Percentiles rank a stretch among this genome's conserved stretches.
These are phyloP conservation scores for Saksenaea vasiformis DNA, from an alignment of 371 early-diverging fungal genomes.

Conservation along the genomic window DNA sequence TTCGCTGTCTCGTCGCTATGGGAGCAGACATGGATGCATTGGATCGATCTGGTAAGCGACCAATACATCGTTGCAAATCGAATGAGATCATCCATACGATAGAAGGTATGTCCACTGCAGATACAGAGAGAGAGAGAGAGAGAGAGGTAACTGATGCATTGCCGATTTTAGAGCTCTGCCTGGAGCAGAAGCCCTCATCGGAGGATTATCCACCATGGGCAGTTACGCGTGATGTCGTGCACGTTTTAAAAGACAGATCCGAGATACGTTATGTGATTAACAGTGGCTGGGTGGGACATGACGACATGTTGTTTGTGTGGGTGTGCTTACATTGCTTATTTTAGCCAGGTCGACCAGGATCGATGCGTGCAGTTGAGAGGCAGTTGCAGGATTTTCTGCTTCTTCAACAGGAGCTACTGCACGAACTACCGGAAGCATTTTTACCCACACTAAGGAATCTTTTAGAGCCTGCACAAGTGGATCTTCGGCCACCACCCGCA, in stretches of 20 bases:
- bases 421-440: slow-evolving; percentile 52
- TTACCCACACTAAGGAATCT: slow-evolving; percentile 50
- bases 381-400: slow-evolving; percentile 51
- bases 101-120: slow-evolving; percentile 29
- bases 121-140: neutral
- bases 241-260: slow-evolving; percentile 23
- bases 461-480: slow-evolving; percentile 36
- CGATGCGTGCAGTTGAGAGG: slow-evolving; percentile 40
- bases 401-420: slow-evolving; percentile 38
- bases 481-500: slow-evolving; percentile 47
- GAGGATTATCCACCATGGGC: slow-evolving; percentile 17
- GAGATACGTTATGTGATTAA: slow-evolving; percentile 40
- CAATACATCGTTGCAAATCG: slow-evolving; percentile 40
- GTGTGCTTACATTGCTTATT: neutral
- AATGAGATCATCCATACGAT: slow-evolving; percentile 26
- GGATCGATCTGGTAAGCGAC: slow-evolving; percentile 38
- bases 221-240: slow-evolving; percentile 35
- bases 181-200: neutral
- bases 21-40: slow-evolving; percentile 33
- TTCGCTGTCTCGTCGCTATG: slow-evolving; percentile 23
- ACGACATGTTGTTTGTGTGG: neutral
- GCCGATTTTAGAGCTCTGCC: neutral
- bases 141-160: neutral
- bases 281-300: slow-evolving; percentile 33
- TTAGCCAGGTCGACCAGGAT: slow-evolving; percentile 28